These are phyloP conservation scores for Mortierella claussenii DNA, from an alignment of 192 early-diverging fungal genomes.

Conservation along the genomic window DNA sequence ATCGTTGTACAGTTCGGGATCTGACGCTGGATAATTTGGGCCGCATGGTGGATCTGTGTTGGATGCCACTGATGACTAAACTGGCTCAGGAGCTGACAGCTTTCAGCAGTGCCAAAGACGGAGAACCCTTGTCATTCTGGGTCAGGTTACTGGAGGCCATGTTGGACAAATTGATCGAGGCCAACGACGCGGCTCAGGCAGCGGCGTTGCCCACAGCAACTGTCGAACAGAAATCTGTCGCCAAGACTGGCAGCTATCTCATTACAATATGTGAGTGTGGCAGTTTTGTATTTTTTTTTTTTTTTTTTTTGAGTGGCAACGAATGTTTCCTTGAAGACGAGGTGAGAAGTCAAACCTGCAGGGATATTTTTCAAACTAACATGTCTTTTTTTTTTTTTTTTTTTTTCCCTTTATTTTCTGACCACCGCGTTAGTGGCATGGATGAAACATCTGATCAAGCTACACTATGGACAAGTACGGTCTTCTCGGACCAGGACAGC, in stretches of 20 bases:
- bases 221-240: constrained; percentile 13
- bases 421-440: constrained; percentile 27
- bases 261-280: constrained; percentile 33
- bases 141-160: constrained; percentile 30
- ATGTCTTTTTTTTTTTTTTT: not conserved
- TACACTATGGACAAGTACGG: constrained; percentile 21
- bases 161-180: constrained; percentile 38
- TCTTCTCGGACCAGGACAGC: not conserved
- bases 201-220: constrained; percentile 12
- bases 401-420: not conserved
- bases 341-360: not conserved
- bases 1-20: constrained; percentile 19
- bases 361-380: not conserved
- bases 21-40: constrained; percentile 29
- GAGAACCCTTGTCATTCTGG: constrained; percentile 35
- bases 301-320: not conserved
- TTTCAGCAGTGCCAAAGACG: constrained; percentile 21
- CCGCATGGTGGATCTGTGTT: constrained; percentile 33
- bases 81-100: constrained; percentile 9
- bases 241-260: constrained; percentile 38
- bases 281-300: not conserved
- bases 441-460: constrained; percentile 41
- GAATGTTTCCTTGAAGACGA: too few relatives aligned
- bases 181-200: constrained; percentile 12
- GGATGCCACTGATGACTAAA: constrained; percentile 46